Evolutionary conservation across 768 basidiomycete species (phyloP).

Genomic region (Tylopilus plumbeoviolaceoides): DNA sequence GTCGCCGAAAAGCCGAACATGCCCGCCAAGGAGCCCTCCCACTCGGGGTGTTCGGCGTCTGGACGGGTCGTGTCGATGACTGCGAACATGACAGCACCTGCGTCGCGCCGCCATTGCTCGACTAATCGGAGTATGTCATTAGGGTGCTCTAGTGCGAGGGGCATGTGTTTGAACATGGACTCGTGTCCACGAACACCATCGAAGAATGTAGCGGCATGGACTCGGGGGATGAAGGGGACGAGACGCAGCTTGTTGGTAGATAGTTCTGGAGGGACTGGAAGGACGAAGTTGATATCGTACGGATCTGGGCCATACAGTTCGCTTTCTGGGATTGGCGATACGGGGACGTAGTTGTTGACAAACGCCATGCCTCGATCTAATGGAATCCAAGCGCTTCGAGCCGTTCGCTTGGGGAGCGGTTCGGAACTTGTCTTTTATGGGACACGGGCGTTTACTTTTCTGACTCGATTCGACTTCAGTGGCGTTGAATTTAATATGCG

Average conservation of each 20-base stretch:
- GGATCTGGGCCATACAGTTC: slow-evolving; percentile 25
- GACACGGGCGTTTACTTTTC: not conserved
- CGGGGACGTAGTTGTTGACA: slow-evolving; percentile 17
- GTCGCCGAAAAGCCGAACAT: too few relatives aligned
- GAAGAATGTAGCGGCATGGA: slow-evolving; percentile 16
- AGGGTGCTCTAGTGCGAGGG: slow-evolving; percentile 7
- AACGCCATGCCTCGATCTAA: slow-evolving; percentile 9
- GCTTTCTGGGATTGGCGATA: slow-evolving; percentile 9
- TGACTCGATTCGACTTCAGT: not conserved
- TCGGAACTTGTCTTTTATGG: not conserved
- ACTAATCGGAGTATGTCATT: slow-evolving; percentile 8
- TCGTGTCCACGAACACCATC: slow-evolving; percentile 20
- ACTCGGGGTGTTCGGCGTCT: too few relatives aligned
- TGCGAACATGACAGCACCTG: too few relatives aligned
- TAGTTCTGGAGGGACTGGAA: slow-evolving; percentile 11
- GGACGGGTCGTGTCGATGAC: too few relatives aligned
- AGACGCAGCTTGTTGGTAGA: slow-evolving; percentile 18
- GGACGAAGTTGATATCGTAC: slow-evolving; percentile 24
- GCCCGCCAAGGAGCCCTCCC: too few relatives aligned
- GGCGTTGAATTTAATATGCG: too few relatives aligned
- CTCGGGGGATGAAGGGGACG: slow-evolving; percentile 20
- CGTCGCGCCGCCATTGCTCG: slow-evolving; percentile 4
- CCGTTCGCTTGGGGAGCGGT: too few relatives aligned
- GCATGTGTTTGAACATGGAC: slow-evolving; percentile 14
- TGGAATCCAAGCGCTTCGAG: not conserved